Evolutionary conservation across 2,329 filamentous ascomycete species (phyloP), one percentile per base, ranked within the genome.

Genomic region (Pseudogymnoascus sp.): DNA sequence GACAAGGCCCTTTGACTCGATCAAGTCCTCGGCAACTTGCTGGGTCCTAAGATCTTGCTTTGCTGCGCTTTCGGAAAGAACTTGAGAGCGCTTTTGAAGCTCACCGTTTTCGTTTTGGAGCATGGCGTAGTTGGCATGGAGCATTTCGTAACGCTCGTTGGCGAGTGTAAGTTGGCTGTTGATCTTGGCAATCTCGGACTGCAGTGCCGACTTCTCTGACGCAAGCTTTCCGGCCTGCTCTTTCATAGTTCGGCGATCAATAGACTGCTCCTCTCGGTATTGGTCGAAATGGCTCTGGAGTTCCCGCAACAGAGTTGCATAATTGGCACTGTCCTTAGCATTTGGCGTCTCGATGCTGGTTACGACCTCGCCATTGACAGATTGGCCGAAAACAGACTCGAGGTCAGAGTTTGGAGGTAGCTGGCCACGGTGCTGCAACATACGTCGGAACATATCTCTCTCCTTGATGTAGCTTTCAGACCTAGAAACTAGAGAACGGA

Each of bases 381-480:
- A 90, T 69, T 87, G 86, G 1, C 88, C 90, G 71, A 96, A 87
- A 60, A 86, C 80, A 1, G 87, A 87, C 14, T 83, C 82, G 44
- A 88, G 79, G 65, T 92, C 88, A 11, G 73, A 83, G 72, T 72
- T 82, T 71, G 72, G 80, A 73, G 77, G 86, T 75, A 82, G 64
- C 64, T 86, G 83, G 16, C 86, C 85, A 64, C 86, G 82, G 66
- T 95, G 90, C 68, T 93, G 90, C 31, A 97, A 83, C 80, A 97
- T 93, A 61, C 93, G 91, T 21, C 93, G 87, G 86, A 97, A 97
- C 85, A 97, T 97, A 73, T 99, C 93, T 66, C 95, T 88, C 77
- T 99, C 95, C 70, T 92, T 91, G 73, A 95, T 91, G 74, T 96
- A 96, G 74, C 91, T 96, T 78, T 96, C 91, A 67, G 92, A 90